These are phyloP conservation scores for Amanita jacksonii DNA, from an alignment of 768 basidiomycete genomes.

Conservation along the genomic window DNA sequence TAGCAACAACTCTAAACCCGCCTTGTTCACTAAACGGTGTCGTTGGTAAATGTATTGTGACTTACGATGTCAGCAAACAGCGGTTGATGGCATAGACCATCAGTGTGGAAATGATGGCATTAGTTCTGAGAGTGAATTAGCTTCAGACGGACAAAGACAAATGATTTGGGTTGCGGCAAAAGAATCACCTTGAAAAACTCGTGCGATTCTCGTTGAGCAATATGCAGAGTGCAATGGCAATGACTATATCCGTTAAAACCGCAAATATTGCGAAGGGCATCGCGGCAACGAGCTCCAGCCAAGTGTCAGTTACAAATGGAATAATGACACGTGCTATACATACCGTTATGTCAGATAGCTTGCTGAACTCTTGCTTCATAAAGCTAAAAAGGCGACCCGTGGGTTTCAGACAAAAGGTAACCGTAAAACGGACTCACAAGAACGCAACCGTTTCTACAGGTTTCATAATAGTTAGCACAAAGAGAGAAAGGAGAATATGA, in stretches of 20 bases:
- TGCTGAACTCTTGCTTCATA: conserved; percentile 24
- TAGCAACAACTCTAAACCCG: conserved; percentile 22
- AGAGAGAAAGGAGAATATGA: neutral
- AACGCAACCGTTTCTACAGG: conserved; percentile 27
- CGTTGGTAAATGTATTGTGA: conserved; percentile 2
- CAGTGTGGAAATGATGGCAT: conserved; percentile 29
- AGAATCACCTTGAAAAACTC: conserved; percentile 21
- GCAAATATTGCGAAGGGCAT: conserved; percentile 36
- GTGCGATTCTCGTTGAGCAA: conserved; percentile 31
- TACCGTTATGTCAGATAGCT: conserved; percentile 26
- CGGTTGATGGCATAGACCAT: conserved; percentile 43
- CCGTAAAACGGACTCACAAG: conserved; percentile 13
- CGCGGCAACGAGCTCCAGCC: conserved; percentile 26
- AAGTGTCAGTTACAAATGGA: neutral
- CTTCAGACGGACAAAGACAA: neutral
- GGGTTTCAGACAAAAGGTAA: too few species aligned
- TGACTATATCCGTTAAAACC: conserved; percentile 35
- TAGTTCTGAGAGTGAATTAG: conserved; percentile 22
- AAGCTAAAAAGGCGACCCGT: conserved; percentile 15
- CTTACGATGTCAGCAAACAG: conserved; percentile 38
- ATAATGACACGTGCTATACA: neutral
- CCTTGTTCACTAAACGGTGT: neutral
- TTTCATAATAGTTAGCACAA: too few species aligned
- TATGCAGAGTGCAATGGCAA: conserved; percentile 32
- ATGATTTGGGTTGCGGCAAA: neutral